phyloP scores from a whole-genome alignment of 2,329 filamentous ascomycete genomes.

The Zasmidium angulare region DNA sequence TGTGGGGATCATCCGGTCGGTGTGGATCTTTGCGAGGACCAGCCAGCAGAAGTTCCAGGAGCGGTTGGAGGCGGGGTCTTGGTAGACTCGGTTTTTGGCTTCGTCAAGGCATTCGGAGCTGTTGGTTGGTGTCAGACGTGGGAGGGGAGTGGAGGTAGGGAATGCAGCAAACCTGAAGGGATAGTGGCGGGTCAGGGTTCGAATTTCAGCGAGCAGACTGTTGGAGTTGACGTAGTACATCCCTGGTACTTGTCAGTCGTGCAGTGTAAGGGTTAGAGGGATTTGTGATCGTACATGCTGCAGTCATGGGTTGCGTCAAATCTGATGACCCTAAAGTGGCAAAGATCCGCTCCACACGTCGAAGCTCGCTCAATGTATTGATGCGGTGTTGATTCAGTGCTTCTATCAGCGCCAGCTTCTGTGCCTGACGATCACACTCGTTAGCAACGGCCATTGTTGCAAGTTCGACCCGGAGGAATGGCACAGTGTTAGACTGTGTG shows the following conservation, averaged over 20 bases:
- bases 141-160: neutral
- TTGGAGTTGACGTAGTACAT: constrained; percentile 69
- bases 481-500: no score
- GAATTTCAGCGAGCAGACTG: constrained; percentile 68
- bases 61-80: constrained; percentile 64
- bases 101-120: constrained; percentile 62
- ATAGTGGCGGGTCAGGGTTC: constrained; percentile 65
- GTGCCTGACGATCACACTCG: constrained; percentile 35
- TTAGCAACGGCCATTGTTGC: constrained; percentile 15
- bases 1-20: constrained; percentile 60
- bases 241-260: constrained; percentile 34
- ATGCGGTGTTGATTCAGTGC: constrained; percentile 66
- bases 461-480: neutral
- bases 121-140: neutral
- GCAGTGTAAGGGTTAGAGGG: neutral
- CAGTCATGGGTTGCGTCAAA: constrained; percentile 66
- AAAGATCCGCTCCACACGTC: constrained; percentile 68
- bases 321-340: constrained; percentile 58
- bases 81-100: constrained; percentile 62
- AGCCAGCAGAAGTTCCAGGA: constrained; percentile 79
- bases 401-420: constrained; percentile 59
- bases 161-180: constrained; percentile 49
- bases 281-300: constrained; percentile 53
- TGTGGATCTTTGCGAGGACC: constrained; percentile 64
- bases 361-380: constrained; percentile 71